Evolutionary conservation across 345 rosid species (phyloP), one percentile per base, ranked within the genome.

Genomic region (Theobroma cacao): DNA sequence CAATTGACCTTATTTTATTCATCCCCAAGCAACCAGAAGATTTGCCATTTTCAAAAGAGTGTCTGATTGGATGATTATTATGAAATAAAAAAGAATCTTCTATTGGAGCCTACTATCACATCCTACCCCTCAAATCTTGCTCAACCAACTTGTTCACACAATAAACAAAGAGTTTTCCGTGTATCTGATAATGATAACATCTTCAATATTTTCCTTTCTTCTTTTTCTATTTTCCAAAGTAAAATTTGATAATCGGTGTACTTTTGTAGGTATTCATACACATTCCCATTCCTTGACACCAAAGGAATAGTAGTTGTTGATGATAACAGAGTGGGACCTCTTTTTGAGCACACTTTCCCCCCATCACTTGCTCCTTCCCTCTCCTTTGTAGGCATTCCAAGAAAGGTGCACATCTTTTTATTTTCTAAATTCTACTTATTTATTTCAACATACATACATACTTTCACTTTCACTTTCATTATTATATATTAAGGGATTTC

Each of bases 311-410:
- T 95, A 48, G 85, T n/a, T 77, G 91, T 93, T 15, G 98, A 93
- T 81, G 98, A 93, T 85, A 92, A 91, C 82, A 86, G 99, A 81
- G 99, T 95, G 84, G 99, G 98, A 0, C 99, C 97, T 28, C 82
- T 95, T 82, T 95, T 84, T 72, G 97, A 95, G 85, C 99, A 95
- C 52, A 95, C 99, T 72, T 95, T 95, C 84, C 96, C 98, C 84
- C 99, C 98, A 40, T 85, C 85, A 20, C 94, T 95, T 24, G 90
- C 99, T 56, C 98, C 98, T 60, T 91, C 94, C 69, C 96, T 95
- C 48, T 92, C 98, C 78, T 95, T 95, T 76, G 76, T 90, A 9
- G 99, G 96, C 79, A 89, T 95, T 78, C 97, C 98, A 2, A 85
- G 93, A 88, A 95, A 93, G 99, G 99, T 93, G 80, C n/a, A 76